Evolutionary conservation across 2,329 filamentous ascomycete genomes (phyloP).

Genomic region (Fusarium chaquense): DNA sequence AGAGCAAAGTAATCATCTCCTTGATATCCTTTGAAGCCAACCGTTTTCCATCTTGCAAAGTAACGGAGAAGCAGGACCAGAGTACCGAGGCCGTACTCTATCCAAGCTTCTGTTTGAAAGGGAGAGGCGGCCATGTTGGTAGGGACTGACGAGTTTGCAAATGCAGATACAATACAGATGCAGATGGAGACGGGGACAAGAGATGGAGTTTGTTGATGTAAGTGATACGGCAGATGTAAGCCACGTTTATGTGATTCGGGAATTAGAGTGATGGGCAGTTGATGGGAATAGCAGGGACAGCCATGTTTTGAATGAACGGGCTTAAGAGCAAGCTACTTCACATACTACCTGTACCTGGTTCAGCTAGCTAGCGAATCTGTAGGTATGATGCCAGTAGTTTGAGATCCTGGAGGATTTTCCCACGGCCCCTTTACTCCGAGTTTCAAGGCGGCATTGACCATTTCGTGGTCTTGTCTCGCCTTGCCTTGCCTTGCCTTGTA

Average conservation of each 20-base stretch:
- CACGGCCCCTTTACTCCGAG: conserved; percentile 12
- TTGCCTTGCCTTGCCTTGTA: conserved; percentile 2
- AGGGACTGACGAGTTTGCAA: background rate
- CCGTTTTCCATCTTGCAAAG: conserved; percentile 54
- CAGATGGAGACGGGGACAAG: background rate
- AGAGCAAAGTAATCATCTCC: conserved; percentile 59
- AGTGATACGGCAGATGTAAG: conserved; percentile 1
- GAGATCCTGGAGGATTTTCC: conserved; percentile 2
- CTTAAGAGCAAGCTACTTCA: background rate
- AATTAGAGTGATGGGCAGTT: background rate
- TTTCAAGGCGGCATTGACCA: conserved; percentile 21
- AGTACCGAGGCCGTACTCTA: conserved; percentile 57
- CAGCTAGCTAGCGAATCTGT: background rate
- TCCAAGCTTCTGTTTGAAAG: conserved; percentile 59
- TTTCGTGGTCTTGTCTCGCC: conserved; percentile 12
- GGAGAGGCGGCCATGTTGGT: conserved; percentile 51
- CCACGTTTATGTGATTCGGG: conserved; percentile 7
- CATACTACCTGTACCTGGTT: background rate
- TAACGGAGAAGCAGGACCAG: conserved; percentile 55
- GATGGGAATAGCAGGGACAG: background rate
- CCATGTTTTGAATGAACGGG: background rate
- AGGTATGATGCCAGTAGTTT: background rate
- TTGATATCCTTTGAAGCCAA: conserved; percentile 56
- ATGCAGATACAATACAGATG: background rate
- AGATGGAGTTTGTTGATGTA: background rate